A percentile compares a stretch with the other conserved stretches of the same genome.
Evolutionary conservation across 306 rosid species (phyloP).

Genomic region (Fragaria vesca): DNA sequence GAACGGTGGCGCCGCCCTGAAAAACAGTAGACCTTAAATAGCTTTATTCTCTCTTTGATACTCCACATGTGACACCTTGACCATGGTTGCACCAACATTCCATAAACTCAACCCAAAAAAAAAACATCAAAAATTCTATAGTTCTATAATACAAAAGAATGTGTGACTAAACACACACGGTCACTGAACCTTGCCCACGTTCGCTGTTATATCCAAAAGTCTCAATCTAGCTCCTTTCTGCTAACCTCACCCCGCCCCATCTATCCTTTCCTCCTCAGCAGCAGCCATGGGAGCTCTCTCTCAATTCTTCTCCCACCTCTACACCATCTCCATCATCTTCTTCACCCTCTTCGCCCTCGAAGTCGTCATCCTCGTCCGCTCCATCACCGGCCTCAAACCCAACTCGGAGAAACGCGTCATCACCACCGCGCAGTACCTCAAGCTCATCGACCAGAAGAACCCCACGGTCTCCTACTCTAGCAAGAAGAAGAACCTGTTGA

Average conservation of each 20-base stretch:
- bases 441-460: constrained; percentile 62
- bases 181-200: constrained; percentile 3
- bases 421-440: constrained; percentile 62
- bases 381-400: constrained; percentile 39
- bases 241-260: background rate
- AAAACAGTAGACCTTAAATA: too few species aligned
- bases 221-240: background rate
- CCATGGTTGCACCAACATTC: too few species aligned
- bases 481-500: background rate
- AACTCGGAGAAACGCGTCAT: constrained; percentile 41
- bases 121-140: too few species aligned
- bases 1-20: too few species aligned
- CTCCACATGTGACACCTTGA: too few species aligned
- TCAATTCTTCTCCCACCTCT: constrained; percentile 55
- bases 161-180: constrained; percentile 6
- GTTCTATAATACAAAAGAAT: background rate
- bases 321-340: constrained; percentile 50
- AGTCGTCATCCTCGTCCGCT: constrained; percentile 34
- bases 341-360: constrained; percentile 56
- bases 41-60: too few species aligned
- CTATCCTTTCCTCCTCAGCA: background rate
- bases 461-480: constrained; percentile 49
- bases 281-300: constrained; percentile 59
- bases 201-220: constrained; percentile 6
- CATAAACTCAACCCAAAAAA: too few species aligned